Evolutionary conservation across 805 yeast genomes (phyloP).

Genomic region (Ogataea glucozyma): DNA sequence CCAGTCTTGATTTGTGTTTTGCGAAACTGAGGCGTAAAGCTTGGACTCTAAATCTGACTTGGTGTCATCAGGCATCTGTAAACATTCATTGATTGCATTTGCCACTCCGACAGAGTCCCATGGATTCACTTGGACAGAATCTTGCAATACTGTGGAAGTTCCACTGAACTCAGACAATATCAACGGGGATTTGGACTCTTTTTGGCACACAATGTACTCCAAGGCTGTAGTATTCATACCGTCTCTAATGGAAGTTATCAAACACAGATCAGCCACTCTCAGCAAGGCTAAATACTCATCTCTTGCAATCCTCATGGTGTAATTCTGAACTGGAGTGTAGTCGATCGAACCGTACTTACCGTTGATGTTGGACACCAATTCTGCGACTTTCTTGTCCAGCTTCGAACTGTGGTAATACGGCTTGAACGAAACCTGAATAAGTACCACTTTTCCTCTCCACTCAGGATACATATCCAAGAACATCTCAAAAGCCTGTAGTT

Average conservation of each 20-base stretch:
- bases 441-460: slow-evolving; percentile 77
- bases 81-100: slow-evolving; percentile 69
- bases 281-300: slow-evolving; percentile 88
- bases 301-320: slow-evolving; percentile 82
- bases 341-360: slow-evolving; percentile 81
- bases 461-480: slow-evolving; percentile 90
- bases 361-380: slow-evolving; percentile 78
- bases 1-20: slow-evolving; percentile 82
- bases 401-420: slow-evolving; percentile 59
- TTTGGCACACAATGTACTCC: slow-evolving; percentile 88
- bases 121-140: slow-evolving; percentile 86
- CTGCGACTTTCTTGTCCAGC: slow-evolving; percentile 80
- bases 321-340: slow-evolving; percentile 87
- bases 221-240: slow-evolving; percentile 96
- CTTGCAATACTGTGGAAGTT: slow-evolving; percentile 66
- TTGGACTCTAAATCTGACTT: slow-evolving; percentile 49
- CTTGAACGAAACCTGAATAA: slow-evolving; percentile 91
- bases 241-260: slow-evolving; percentile 89
- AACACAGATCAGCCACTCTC: slow-evolving; percentile 85
- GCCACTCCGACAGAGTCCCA: slow-evolving; percentile 97
- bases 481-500: slow-evolving; percentile 85
- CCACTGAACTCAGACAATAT: slow-evolving; percentile 94
- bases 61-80: slow-evolving; percentile 52
- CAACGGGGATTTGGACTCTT: slow-evolving; percentile 70
- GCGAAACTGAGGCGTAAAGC: slow-evolving; percentile 62